A percentile compares a stretch with the other conserved stretches of the same genome.
Conservation (phyloP, 345 rosid species). For the Brassica rapa region DNA sequence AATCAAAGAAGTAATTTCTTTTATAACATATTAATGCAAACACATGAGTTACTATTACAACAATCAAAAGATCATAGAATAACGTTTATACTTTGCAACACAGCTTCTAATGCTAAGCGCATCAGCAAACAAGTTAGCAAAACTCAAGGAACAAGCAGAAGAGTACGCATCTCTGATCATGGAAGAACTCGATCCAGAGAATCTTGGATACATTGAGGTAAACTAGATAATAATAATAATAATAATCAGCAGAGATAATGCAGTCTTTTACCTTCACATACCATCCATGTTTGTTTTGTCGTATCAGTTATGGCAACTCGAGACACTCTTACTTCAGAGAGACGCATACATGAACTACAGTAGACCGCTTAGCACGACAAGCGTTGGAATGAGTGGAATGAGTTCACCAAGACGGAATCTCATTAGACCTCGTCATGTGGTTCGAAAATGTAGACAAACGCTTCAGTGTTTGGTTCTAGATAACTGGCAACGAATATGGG, state of each 20-base stretch:
- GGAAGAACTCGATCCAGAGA: slow-evolving; percentile 98
- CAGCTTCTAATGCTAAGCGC: slow-evolving; percentile 98
- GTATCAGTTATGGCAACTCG: slow-evolving; percentile 92
- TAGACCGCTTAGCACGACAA: slow-evolving; percentile 78
- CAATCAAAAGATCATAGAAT: background rate
- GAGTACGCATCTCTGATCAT: slow-evolving; percentile 88
- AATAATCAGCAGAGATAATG: background rate
- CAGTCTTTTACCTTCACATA: background rate
- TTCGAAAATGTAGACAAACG: slow-evolving; percentile 40
- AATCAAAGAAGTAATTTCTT: slow-evolving; percentile 68
- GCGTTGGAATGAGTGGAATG: slow-evolving; percentile 65
- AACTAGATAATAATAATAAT: background rate
- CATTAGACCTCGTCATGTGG: slow-evolving; percentile 45
- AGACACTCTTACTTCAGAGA: slow-evolving; percentile 80
- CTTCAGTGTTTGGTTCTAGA: slow-evolving; percentile 61
- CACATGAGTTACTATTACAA: background rate
- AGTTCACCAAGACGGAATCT: slow-evolving; percentile 58
- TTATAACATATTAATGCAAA: background rate
- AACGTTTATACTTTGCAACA: slow-evolving; percentile 15
- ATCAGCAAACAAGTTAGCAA: slow-evolving; percentile 86
- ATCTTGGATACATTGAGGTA: slow-evolving; percentile 93
- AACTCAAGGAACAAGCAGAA: slow-evolving; percentile 91
- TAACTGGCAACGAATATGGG: slow-evolving; percentile 86
- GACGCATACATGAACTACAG: slow-evolving; percentile 92
- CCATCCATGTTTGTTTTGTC: background rate